Percentiles rank a stretch among this genome's conserved stretches.
phyloP scores from a whole-genome alignment of 176 grass and related monocot species.

The Pharus latifolius region DNA sequence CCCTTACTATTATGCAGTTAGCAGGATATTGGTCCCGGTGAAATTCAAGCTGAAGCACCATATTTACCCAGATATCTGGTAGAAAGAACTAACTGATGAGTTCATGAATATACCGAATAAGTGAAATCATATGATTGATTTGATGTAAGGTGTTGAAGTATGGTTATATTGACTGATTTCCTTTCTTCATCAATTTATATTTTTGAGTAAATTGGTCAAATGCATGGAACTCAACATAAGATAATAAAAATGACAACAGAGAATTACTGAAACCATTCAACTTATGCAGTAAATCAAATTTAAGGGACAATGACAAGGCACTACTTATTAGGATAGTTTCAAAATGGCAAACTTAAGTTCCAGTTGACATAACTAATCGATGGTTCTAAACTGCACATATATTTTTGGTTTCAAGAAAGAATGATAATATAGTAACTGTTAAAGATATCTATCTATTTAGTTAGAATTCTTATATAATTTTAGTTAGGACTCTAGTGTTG shows the following conservation, averaged over 20 bases:
- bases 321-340: background rate
- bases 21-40: background rate
- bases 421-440: no score
- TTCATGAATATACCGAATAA: background rate
- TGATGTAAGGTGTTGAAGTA: no score
- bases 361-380: background rate
- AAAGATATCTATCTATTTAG: no score
- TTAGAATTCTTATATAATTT: no score
- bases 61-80: background rate
- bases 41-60: constrained; percentile 4
- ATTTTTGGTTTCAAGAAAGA: constrained; percentile 11
- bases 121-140: background rate
- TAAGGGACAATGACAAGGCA: background rate
- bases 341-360: background rate
- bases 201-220: no score
- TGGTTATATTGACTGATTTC: no score
- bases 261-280: background rate
- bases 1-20: background rate
- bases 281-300: background rate
- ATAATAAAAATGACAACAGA: no score
- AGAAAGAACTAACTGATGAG: background rate
- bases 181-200: no score
- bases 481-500: no score
- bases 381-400: background rate
- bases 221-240: no score